Conservation (phyloP, 768 basidiomycete species). For the Mycena rosella region DNA sequence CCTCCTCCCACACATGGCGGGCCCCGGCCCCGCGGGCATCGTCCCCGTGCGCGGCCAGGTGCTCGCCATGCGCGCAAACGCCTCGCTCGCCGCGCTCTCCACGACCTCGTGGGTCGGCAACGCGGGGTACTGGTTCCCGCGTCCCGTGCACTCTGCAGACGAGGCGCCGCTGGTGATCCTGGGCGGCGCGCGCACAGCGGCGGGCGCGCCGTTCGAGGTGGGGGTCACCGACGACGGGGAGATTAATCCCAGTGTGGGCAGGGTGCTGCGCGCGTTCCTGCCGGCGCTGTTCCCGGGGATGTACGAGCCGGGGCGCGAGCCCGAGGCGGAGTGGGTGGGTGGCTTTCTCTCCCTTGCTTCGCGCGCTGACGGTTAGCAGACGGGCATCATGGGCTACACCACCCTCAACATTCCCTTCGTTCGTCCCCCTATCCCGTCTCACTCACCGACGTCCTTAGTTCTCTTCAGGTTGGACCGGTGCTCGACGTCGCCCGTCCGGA, state of each 20-base stretch:
- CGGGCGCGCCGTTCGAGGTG: slow-evolving; percentile 60
- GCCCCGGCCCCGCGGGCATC: slow-evolving; percentile 63
- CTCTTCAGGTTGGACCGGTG: slow-evolving; percentile 63
- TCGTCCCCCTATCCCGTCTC: slow-evolving; percentile 40
- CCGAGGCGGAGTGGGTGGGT: slow-evolving; percentile 88
- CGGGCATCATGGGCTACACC: slow-evolving; percentile 88
- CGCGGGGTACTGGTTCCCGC: slow-evolving; percentile 84
- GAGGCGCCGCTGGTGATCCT: slow-evolving; percentile 74
- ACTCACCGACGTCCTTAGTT: background rate
- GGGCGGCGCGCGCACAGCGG: slow-evolving; percentile 72
- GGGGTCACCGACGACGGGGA: slow-evolving; percentile 70
- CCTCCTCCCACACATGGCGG: slow-evolving; percentile 76
- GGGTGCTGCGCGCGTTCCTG: slow-evolving; percentile 67
- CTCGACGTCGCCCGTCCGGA: slow-evolving; percentile 29
- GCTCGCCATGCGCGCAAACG: slow-evolving; percentile 56
- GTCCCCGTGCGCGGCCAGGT: slow-evolving; percentile 83
- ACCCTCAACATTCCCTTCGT: slow-evolving; percentile 75
- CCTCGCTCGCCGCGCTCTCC: slow-evolving; percentile 53
- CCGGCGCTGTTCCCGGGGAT: slow-evolving; percentile 68
- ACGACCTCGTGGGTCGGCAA: slow-evolving; percentile 61
- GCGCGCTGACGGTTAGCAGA: slow-evolving; percentile 54
- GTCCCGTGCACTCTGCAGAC: slow-evolving; percentile 50
- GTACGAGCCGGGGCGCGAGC: slow-evolving; percentile 60
- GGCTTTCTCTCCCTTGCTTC: background rate
- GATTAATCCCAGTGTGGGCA: slow-evolving; percentile 61